These are phyloP conservation scores for Magnolia sinica DNA, from an alignment of 164 flowering plant genomes.

Conservation along the genomic window DNA sequence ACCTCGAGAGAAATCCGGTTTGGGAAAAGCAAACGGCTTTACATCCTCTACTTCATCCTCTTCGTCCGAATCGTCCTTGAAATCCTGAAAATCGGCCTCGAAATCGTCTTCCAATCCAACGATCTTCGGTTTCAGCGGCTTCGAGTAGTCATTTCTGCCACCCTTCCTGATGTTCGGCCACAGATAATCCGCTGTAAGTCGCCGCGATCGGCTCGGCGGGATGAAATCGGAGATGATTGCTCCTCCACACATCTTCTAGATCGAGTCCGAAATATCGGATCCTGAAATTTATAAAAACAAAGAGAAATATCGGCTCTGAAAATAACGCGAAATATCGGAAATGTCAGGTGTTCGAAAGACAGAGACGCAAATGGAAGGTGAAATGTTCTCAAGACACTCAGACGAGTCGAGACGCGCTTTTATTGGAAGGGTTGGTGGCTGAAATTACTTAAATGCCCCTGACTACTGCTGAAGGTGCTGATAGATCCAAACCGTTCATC, in stretches of 20 bases:
- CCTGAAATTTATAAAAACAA: too few species aligned
- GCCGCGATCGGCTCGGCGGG: slow-evolving; percentile 38
- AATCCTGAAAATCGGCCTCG: slow-evolving; percentile 82
- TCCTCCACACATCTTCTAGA: slow-evolving; percentile 80
- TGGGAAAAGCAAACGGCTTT: slow-evolving; percentile 42
- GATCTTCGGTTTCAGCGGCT: slow-evolving; percentile 26
- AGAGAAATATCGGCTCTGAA: not conserved
- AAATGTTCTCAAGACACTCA: too few species aligned
- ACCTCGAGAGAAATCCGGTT: slow-evolving; percentile 21
- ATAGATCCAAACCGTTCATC: too few species aligned
- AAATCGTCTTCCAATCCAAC: slow-evolving; percentile 53
- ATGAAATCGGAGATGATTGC: slow-evolving; percentile 83
- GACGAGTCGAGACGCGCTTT: too few species aligned
- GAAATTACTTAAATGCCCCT: too few species aligned
- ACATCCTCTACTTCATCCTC: slow-evolving; percentile 25
- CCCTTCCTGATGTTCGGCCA: slow-evolving; percentile 49
- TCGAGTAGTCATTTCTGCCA: slow-evolving; percentile 21
- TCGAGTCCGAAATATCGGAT: not conserved
- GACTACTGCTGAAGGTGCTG: too few species aligned
- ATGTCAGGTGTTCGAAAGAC: too few species aligned
- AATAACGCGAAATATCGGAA: not conserved
- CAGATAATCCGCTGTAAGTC: slow-evolving; percentile 43
- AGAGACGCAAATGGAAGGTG: too few species aligned
- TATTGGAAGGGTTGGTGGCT: too few species aligned
- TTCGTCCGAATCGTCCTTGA: slow-evolving; percentile 56